Base-by-base conservation (phyloP, 139 green algal genomes). In the Picochlorum sp. region DNA sequence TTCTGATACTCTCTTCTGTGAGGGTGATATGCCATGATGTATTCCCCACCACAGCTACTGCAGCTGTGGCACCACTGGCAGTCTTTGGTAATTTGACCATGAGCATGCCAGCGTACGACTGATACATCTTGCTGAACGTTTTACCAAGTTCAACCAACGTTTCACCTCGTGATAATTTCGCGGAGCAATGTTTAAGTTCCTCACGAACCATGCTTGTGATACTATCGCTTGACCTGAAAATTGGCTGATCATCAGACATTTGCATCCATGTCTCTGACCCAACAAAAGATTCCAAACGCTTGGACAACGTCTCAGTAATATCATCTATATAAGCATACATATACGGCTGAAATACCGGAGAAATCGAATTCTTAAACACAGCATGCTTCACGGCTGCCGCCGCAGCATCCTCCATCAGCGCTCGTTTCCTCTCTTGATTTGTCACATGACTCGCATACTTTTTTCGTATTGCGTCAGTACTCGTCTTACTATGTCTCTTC, bases 171-270 rank as follows among this genome's bases (percentile, higher is more conserved):
- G 65, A 63, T 34, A 78, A 38, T 23, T 58, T 58, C 10, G 34
- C 23, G 21, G 56, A 28, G 30, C 71, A 78, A 30, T 78, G 62
- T 11, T 41, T 49, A 49, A 78, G 58, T 58, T 78, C 71, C 13
- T 21, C 71, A 46, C 90, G 88, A 65, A 98, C 87, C 59, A 84
- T 83, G 10, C 91, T 69, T 80, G 95, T 96, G 41, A 96, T 64
- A 76, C 85, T 68, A 54, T 75, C 82, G 50, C 73, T 75, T 47
- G 71, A 81, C 24, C 67, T 65, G 41, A 90, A 71, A 51, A 86
- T 72, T 58, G 66, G 58, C 23, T 76, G 69, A 13, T 82, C 81
- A 16, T 78, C 79, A 23, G 84, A 82, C 49, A 78, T 75, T 23
- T 82, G 71, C 26, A 72, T 67, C 90, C 90, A 97, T 37, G 68